Percentiles rank a stretch among this genome's conserved stretches.
Evolutionary conservation across 257 asterid genomes (phyloP).

Genomic region (Scutellaria minor): DNA sequence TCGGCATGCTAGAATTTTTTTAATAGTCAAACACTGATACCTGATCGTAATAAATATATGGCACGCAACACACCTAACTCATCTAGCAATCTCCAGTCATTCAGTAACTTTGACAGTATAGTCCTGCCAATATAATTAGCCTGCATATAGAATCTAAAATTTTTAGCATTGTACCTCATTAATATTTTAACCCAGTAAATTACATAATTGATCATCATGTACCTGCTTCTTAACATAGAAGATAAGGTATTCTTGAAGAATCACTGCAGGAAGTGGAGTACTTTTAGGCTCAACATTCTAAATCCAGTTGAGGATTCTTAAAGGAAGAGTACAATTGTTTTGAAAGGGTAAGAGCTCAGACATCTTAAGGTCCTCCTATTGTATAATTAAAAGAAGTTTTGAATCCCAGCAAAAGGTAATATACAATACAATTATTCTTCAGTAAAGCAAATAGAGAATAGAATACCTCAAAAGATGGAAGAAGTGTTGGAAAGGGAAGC

Average conservation of each 20-base stretch:
- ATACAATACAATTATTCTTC: constrained; percentile 31
- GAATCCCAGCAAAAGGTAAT: constrained; percentile 30
- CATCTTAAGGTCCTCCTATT: constrained; percentile 74
- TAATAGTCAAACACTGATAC: no score
- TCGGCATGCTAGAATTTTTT: no score
- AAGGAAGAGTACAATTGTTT: constrained; percentile 84
- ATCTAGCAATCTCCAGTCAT: constrained; percentile 89
- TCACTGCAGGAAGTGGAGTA: constrained; percentile 74
- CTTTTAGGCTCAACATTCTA: constrained; percentile 61
- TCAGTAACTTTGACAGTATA: constrained; percentile 76
- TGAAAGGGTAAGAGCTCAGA: constrained; percentile 90
- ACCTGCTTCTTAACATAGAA: constrained; percentile 87
- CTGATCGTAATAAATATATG: constrained; percentile 95
- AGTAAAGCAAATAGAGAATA: constrained; percentile 25
- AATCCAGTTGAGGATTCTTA: constrained; percentile 79
- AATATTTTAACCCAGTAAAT: constrained; percentile 22
- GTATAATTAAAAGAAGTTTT: constrained; percentile 35
- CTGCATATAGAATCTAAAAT: constrained; percentile 52
- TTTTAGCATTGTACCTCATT: constrained; percentile 15
- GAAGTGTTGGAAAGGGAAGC: constrained; percentile 95
- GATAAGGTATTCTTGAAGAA: constrained; percentile 89
- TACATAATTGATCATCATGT: constrained; percentile 30
- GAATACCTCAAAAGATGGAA: constrained; percentile 79
- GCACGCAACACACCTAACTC: constrained; percentile 92
- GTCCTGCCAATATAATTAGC: constrained; percentile 86